Conservation (phyloP, 2,329 filamentous ascomycete genomes). For the Verticillium alfalfae region DNA sequence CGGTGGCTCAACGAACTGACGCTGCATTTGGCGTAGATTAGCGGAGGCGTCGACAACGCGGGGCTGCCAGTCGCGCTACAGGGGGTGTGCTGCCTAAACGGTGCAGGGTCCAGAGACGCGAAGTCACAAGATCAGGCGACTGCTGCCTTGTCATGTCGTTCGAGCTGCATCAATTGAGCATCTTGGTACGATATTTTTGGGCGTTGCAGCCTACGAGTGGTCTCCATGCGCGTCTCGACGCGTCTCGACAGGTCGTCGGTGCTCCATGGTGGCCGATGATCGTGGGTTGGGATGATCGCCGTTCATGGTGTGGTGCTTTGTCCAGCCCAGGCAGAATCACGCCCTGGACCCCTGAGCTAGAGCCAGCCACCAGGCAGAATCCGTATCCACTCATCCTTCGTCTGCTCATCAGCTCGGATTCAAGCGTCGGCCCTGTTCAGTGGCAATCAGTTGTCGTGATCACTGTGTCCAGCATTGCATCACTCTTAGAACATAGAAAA, state of each 20-base stretch:
- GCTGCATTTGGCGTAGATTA: not conserved
- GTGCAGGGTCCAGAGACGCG: not conserved
- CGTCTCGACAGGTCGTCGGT: not conserved
- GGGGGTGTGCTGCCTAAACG: not conserved
- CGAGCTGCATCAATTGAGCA: not conserved
- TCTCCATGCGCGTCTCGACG: not conserved
- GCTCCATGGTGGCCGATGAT: not conserved
- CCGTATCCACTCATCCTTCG: not conserved
- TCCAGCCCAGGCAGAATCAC: conserved; percentile 2
- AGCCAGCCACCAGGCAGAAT: not conserved
- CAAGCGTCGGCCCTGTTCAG: not conserved
- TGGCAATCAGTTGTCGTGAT: not conserved
- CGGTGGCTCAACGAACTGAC: not conserved
- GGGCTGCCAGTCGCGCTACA: not conserved
- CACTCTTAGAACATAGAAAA: not conserved
- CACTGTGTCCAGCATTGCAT: not conserved
- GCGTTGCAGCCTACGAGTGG: not conserved
- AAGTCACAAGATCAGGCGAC: not conserved
- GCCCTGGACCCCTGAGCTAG: not conserved
- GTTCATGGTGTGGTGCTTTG: not conserved
- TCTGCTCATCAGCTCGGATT: not conserved
- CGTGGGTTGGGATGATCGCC: not conserved
- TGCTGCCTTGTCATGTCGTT: not conserved
- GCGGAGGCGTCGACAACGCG: not conserved
- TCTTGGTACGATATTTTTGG: not conserved